Evolutionary conservation across 2,329 filamentous ascomycete genomes (phyloP).

Genomic region (Chaetothyriales sp.): DNA sequence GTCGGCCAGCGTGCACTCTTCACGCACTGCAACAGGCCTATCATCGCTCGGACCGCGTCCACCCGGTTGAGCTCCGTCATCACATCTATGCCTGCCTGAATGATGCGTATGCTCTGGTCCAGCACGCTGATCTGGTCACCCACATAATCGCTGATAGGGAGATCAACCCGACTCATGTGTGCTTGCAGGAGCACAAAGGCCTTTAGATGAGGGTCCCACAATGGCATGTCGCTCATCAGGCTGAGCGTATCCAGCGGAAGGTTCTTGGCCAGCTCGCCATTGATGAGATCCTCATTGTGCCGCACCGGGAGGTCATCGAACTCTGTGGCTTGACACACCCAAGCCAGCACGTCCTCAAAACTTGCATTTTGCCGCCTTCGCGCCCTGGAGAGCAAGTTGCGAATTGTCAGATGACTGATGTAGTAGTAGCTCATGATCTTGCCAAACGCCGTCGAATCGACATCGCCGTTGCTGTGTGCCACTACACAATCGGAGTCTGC

Average conservation of each 20-base stretch:
- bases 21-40: constrained; percentile 74
- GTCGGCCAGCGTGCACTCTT: constrained; percentile 86
- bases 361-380: constrained; percentile 48
- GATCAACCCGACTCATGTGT: constrained; percentile 80
- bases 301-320: constrained; percentile 96
- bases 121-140: constrained; percentile 79
- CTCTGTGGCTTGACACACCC: constrained; percentile 87
- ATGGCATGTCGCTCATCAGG: constrained; percentile 50
- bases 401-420: constrained; percentile 84
- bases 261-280: constrained; percentile 71
- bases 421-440: constrained; percentile 99
- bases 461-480: constrained; percentile 70
- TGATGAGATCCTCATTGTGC: constrained; percentile 96
- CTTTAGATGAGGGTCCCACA: constrained; percentile 99
- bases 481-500: constrained; percentile 71
- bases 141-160: constrained; percentile 93
- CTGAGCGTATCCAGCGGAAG: constrained; percentile 37
- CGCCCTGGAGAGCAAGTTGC: constrained; percentile 62
- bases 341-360: constrained; percentile 70
- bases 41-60: constrained; percentile 65
- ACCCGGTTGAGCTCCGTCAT: constrained; percentile 69
- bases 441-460: constrained; percentile 77
- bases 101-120: constrained; percentile 91
- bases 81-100: constrained; percentile 88
- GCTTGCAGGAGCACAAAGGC: constrained; percentile 86